These are phyloP conservation scores for Protomyces gravidus DNA, from an alignment of 1,139 yeast species.

Conservation along the genomic window DNA sequence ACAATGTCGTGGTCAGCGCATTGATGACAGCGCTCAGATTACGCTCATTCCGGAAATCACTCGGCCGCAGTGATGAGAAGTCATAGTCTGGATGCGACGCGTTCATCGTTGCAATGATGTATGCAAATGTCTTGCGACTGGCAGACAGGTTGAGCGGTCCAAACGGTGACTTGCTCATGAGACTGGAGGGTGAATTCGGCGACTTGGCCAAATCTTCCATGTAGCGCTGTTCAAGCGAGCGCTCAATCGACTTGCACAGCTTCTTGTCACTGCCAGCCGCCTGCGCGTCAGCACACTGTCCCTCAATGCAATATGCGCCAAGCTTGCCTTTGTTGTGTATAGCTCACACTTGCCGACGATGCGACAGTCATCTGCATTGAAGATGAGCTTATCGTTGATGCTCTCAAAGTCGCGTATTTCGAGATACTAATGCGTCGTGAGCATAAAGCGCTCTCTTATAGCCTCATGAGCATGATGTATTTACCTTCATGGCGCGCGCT, in stretches of 20 bases:
- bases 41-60: slow-evolving; percentile 62
- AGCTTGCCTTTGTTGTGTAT: slow-evolving; percentile 71
- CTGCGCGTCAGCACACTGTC: too few species aligned
- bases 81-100: slow-evolving; percentile 96
- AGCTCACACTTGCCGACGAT: slow-evolving; percentile 91
- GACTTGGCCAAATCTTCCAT: slow-evolving; percentile 25
- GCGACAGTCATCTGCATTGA: slow-evolving; percentile 81
- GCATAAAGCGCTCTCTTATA: too few species aligned
- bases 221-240: slow-evolving; percentile 48
- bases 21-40: slow-evolving; percentile 56
- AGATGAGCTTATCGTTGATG: slow-evolving; percentile 70
- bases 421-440: slow-evolving; percentile 15
- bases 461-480: neutral
- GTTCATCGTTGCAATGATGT: slow-evolving; percentile 81
- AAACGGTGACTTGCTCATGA: slow-evolving; percentile 62
- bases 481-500: neutral
- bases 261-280: slow-evolving; percentile 87
- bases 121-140: slow-evolving; percentile 83
- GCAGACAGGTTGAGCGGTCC: slow-evolving; percentile 85
- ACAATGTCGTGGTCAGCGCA: slow-evolving; percentile 70
- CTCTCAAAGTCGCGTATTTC: slow-evolving; percentile 24
- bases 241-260: slow-evolving; percentile 79
- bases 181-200: slow-evolving; percentile 22
- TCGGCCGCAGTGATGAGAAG: slow-evolving; percentile 79
- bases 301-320: neutral